phyloP scores from a whole-genome alignment of 371 early-diverging fungal species.

The Mucor mucedo region DNA sequence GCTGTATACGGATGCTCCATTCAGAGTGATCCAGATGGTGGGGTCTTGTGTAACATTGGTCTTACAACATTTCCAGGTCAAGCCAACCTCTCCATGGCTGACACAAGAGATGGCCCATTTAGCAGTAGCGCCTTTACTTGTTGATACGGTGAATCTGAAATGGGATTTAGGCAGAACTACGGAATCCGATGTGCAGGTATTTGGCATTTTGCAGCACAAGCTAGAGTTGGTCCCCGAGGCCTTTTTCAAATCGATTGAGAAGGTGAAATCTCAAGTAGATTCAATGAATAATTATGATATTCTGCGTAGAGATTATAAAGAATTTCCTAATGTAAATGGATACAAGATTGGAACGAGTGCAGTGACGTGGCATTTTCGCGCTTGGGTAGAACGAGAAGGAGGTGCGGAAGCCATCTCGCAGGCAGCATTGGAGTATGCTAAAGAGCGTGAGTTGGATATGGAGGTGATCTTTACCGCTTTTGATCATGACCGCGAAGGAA shows the following conservation, averaged over 20 bases:
- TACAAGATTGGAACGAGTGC: conserved; percentile 69
- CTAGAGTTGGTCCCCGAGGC: background rate
- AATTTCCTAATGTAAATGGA: conserved; percentile 49
- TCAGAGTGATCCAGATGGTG: conserved; percentile 58
- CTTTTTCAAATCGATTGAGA: conserved; percentile 57
- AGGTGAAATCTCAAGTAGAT: conserved; percentile 60
- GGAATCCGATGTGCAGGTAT: conserved; percentile 55
- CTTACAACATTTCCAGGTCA: conserved; percentile 35
- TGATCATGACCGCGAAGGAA: conserved; percentile 39
- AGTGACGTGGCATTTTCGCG: conserved; percentile 61
- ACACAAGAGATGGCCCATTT: conserved; percentile 38
- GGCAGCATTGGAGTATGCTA: conserved; percentile 37
- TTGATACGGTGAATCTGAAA: conserved; percentile 73
- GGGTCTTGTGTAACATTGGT: conserved; percentile 74
- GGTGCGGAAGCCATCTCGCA: conserved; percentile 26
- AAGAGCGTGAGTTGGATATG: conserved; percentile 56
- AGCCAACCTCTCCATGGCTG: conserved; percentile 3
- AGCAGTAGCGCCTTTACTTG: conserved; percentile 67
- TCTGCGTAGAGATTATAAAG: conserved; percentile 82
- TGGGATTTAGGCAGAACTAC: conserved; percentile 61
- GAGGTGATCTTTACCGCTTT: conserved; percentile 66
- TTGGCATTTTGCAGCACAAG: conserved; percentile 26
- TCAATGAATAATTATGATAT: conserved; percentile 60
- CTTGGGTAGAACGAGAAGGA: conserved; percentile 54
- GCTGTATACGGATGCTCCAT: conserved; percentile 37